phyloP scores from a whole-genome alignment of 495 filamentous ascomycete species.

The Trypethelium eluteriae region DNA sequence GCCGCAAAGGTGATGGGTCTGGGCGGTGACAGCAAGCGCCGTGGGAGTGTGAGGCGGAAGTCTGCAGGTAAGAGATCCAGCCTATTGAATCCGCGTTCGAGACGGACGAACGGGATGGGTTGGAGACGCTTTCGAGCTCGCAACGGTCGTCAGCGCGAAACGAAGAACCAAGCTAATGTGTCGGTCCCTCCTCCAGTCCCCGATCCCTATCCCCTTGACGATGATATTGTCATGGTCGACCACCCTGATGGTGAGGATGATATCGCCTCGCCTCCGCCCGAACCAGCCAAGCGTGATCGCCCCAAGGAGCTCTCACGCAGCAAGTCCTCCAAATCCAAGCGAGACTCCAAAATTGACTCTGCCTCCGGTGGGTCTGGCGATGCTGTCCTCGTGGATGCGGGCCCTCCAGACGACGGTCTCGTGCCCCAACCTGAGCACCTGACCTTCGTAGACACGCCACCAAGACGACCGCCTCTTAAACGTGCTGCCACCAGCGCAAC shows the following conservation, averaged over 20 bases:
- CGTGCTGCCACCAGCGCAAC: slow-evolving; percentile 20
- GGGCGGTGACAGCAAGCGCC: slow-evolving; percentile 21
- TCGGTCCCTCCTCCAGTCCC: slow-evolving; percentile 36
- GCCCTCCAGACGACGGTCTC: slow-evolving; percentile 14
- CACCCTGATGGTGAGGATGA: slow-evolving; percentile 33
- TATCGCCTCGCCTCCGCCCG: slow-evolving; percentile 17
- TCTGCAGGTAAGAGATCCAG: slow-evolving; percentile 34
- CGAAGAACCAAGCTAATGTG: slow-evolving; percentile 20
- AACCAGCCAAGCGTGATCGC: background rate
- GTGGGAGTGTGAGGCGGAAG: slow-evolving; percentile 15
- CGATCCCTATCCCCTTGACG: slow-evolving; percentile 54
- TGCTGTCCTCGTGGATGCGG: slow-evolving; percentile 25
- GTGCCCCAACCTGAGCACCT: slow-evolving; percentile 16
- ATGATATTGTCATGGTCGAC: slow-evolving; percentile 53
- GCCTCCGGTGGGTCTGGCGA: slow-evolving; percentile 23
- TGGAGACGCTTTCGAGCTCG: background rate
- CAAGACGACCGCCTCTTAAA: slow-evolving; percentile 19
- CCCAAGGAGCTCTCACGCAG: background rate
- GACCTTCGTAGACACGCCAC: slow-evolving; percentile 19
- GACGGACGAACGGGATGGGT: background rate
- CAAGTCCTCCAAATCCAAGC: slow-evolving; percentile 20
- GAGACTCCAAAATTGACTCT: slow-evolving; percentile 27
- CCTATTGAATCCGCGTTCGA: slow-evolving; percentile 20
- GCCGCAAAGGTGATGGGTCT: slow-evolving; percentile 56
- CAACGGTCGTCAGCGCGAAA: background rate